Base-by-base conservation (phyloP, 139 green algal genomes). In the Trebouxia sp. region DNA sequence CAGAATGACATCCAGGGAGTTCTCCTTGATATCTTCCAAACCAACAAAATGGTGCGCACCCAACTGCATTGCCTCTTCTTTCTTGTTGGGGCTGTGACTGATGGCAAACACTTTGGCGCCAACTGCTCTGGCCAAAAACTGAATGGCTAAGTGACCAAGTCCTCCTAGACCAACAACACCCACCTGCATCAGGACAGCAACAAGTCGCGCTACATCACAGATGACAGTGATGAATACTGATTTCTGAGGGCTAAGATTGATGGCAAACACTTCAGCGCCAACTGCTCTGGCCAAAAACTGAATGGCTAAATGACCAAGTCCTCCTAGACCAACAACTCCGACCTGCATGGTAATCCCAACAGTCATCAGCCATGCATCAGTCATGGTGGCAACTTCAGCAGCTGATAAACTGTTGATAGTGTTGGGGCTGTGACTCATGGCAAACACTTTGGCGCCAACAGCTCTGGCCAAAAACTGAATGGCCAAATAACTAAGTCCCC, bases 111-210 rank as follows among this genome's bases (percentile, higher is more conserved):
- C 88, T 82, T 90, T 45, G 28, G 37, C 32, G 9, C 35, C 70
- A 37, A 50, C 66, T 39, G 66, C 39, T 30, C 37, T 51, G 66
- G 26, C 66, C 9, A 76, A 38, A 75, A 89, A 85, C 83, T 91
- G 85, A 32, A 91, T 39, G 3, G 82, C 87, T 30, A 91, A 69
- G 58, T 89, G 86, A 1, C 89, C 89, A 56, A 93, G 80, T 9
- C 87, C 87, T 3, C 87, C 88, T 11, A 92, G 50, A 26, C 87
- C 86, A 32, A 91, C 50, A 6, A 93, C 79, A 1, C 82, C 87
- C 9, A 93, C 89, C 35, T 83, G 35, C 53, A 66, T 45, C 14
- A 7, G 10, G 22, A 22, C 50, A 58, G 4, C 50, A 5, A 17
- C 22, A 22, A 3, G 50, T 58, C 20, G 50, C n/a, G n/a, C n/a